These are phyloP conservation scores for Brasenia schreberi DNA, from an alignment of 164 flowering plant genomes.

Conservation along the genomic window DNA sequence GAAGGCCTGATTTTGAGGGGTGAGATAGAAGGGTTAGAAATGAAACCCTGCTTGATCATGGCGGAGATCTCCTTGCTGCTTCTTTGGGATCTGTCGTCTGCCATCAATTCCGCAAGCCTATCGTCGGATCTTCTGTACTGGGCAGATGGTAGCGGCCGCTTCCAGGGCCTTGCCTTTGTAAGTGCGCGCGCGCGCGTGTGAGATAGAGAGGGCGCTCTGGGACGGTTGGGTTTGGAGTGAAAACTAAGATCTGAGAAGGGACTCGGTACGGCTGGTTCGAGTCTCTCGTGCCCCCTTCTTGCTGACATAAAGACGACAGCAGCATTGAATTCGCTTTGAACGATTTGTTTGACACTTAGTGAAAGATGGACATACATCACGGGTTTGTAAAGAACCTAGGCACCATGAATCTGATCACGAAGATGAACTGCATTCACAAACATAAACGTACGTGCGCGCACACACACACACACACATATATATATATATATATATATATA, in stretches of 20 bases:
- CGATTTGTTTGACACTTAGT: no score
- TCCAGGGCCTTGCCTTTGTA: not conserved
- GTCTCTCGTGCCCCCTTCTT: not conserved
- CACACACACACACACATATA: no score
- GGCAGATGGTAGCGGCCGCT: not conserved
- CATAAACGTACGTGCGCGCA: no score
- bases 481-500: no score
- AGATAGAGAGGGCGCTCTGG: not conserved
- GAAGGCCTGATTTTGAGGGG: constrained; percentile 25
- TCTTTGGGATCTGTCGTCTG: not conserved
- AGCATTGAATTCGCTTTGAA: no score
- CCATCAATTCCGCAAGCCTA: not conserved
- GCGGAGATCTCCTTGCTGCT: constrained; percentile 31
- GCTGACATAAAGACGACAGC: no score
- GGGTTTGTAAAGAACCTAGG: no score
- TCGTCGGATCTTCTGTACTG: not conserved
- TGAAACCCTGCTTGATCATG: constrained; percentile 84
- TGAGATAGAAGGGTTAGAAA: constrained; percentile 42
- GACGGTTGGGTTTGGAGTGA: not conserved
- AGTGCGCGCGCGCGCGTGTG: not conserved
- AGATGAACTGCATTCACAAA: no score
- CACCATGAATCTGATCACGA: no score
- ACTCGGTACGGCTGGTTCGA: not conserved
- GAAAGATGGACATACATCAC: no score
- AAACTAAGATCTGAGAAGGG: not conserved